Evolutionary conservation across 345 rosid species (phyloP).

Genomic region (Dovyalis caffra): DNA sequence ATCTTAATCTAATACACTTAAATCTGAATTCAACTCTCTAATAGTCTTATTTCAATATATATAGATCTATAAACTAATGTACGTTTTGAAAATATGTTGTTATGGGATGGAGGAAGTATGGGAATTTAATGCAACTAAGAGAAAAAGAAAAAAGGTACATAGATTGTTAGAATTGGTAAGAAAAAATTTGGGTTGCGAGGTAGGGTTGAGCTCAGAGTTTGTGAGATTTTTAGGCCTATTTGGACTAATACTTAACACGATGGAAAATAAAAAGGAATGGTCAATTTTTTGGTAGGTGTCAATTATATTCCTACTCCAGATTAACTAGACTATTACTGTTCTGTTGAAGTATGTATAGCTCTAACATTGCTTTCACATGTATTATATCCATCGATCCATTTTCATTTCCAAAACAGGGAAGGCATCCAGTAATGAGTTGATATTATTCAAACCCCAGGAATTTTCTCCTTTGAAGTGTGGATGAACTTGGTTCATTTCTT

Average conservation of each 20-base stretch:
- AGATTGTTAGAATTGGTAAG: neutral
- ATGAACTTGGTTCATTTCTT: no score
- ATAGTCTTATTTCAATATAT: no score
- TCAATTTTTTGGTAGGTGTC: neutral
- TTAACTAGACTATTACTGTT: neutral
- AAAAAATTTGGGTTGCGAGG: conserved; percentile 2
- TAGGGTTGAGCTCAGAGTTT: neutral
- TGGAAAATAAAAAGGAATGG: neutral
- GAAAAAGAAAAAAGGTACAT: no score
- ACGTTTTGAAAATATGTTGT: no score
- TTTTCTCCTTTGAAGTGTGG: no score
- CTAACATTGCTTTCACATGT: neutral
- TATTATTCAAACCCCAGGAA: neutral
- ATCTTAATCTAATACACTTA: no score
- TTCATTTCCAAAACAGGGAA: conserved; percentile 1
- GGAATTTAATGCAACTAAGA: no score
- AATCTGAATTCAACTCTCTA: no score
- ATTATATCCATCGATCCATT: neutral
- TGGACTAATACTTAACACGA: neutral
- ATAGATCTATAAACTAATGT: no score
- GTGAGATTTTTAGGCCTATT: neutral
- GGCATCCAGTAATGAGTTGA: neutral
- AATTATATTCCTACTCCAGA: neutral
- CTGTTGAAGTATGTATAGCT: neutral
- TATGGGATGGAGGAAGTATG: no score